These are phyloP conservation scores for Eimeria zaria DNA, from an alignment of 169 alveolate genomes.

Conservation along the genomic window DNA sequence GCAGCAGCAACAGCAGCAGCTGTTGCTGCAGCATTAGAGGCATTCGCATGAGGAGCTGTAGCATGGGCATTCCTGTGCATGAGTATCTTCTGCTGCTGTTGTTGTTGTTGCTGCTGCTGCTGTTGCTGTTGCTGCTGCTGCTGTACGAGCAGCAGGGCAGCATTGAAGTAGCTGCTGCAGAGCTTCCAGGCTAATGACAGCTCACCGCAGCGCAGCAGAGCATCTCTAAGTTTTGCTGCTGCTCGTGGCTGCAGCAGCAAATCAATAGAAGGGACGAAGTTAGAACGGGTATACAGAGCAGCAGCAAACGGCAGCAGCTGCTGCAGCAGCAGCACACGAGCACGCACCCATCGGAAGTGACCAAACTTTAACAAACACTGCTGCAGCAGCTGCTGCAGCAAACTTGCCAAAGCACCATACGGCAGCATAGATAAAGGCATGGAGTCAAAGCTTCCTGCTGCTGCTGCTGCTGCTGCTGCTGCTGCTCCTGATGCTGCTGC, in stretches of 20 bases:
- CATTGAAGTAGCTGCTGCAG: conserved; percentile 59
- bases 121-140: conserved; percentile 55
- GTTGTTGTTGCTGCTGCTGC: neutral
- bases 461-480: neutral
- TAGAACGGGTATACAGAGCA: conserved; percentile 26
- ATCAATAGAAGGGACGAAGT: neutral
- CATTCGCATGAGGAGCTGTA: neutral
- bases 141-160: conserved; percentile 53
- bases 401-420: conserved; percentile 15
- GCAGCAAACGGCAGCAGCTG: conserved; percentile 76
- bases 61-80: neutral
- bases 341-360: conserved; percentile 24
- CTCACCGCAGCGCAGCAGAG: conserved; percentile 39
- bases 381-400: conserved; percentile 76
- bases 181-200: conserved; percentile 52
- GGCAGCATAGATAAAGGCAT: conserved; percentile 39
- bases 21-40: too few relatives aligned
- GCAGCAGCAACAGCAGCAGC: conserved; percentile 10
- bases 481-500: neutral
- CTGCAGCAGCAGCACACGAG: conserved; percentile 73
- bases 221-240: conserved; percentile 29
- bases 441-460: neutral
- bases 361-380: conserved; percentile 52
- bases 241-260: conserved; percentile 51
- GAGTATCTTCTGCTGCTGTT: neutral